A percentile compares a stretch with the other conserved stretches of the same genome.
Evolutionary conservation across 768 basidiomycete species (phyloP).

Genomic region (Lentinula raphanica): DNA sequence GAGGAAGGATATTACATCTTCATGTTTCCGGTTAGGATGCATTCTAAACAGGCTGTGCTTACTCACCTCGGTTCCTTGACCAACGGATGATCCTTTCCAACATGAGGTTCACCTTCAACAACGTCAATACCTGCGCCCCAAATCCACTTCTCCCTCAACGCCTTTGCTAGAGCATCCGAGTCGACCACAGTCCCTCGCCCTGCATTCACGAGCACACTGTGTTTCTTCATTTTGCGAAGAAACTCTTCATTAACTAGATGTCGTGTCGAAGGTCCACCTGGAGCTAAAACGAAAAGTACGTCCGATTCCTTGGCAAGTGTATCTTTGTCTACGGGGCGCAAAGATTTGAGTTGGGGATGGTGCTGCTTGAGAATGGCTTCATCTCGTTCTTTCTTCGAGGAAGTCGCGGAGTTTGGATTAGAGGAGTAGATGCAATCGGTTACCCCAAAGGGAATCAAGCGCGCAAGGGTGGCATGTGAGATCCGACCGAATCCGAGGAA

Average conservation of each 20-base stretch:
- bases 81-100: constrained; percentile 70
- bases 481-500: constrained; percentile 97
- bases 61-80: constrained; percentile 75
- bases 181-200: constrained; percentile 86
- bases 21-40: not conserved
- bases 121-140: constrained; percentile 95
- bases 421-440: constrained; percentile 66
- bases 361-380: constrained; percentile 26
- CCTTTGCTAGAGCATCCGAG: constrained; percentile 80
- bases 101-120: constrained; percentile 84
- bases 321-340: constrained; percentile 57
- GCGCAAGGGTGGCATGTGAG: constrained; percentile 73
- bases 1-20: constrained; percentile 83
- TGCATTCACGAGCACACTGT: constrained; percentile 79
- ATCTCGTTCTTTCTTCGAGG: constrained; percentile 34
- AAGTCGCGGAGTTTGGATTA: constrained; percentile 46
- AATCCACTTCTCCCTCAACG: constrained; percentile 72
- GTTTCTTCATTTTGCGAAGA: constrained; percentile 79
- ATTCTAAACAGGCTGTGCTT: constrained; percentile 9
- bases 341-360: constrained; percentile 28
- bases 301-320: constrained; percentile 77
- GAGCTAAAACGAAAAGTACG: constrained; percentile 78
- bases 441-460: constrained; percentile 80
- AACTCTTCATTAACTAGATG: constrained; percentile 72
- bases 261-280: constrained; percentile 64